These are phyloP conservation scores for Physcomitrellopsis africana DNA, from an alignment of 225 moss, liverwort and hornwort genomes.

Conservation along the genomic window DNA sequence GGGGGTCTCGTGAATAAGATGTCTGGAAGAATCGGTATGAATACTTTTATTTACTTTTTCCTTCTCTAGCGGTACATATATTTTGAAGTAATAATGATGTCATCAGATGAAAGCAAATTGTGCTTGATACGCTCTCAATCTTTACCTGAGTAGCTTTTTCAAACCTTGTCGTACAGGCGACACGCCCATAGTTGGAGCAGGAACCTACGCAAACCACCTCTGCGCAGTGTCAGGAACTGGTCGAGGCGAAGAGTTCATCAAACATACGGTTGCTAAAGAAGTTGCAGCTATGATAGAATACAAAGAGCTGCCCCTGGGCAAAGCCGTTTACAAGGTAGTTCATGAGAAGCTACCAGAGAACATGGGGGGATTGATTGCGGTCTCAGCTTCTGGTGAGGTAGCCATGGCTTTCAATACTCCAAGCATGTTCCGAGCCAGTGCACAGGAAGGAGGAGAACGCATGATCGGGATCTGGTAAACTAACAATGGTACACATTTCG, in stretches of 20 bases:
- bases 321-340: conserved; percentile 63
- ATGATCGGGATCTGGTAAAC: conserved; percentile 60
- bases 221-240: conserved; percentile 95
- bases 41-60: background rate
- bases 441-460: conserved; percentile 66
- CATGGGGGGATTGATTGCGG: conserved; percentile 66
- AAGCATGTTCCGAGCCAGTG: conserved; percentile 69
- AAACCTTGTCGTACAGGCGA: conserved; percentile 50
- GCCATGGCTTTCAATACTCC: conserved; percentile 68
- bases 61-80: background rate
- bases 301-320: conserved; percentile 72
- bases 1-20: conserved; percentile 98
- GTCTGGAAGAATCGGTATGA: conserved; percentile 82
- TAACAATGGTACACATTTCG: conserved; percentile 14
- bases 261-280: conserved; percentile 73
- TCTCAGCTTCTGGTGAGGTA: conserved; percentile 59
- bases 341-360: conserved; percentile 57
- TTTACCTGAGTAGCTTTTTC: background rate
- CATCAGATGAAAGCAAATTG: no score
- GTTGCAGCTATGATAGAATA: conserved; percentile 93
- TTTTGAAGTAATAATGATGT: no score
- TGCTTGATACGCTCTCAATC: no score
- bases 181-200: conserved; percentile 89
- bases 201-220: conserved; percentile 87
- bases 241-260: conserved; percentile 86